phyloP scores from a whole-genome alignment of 306 rosid species.

The Ormosia semicastrata region DNA sequence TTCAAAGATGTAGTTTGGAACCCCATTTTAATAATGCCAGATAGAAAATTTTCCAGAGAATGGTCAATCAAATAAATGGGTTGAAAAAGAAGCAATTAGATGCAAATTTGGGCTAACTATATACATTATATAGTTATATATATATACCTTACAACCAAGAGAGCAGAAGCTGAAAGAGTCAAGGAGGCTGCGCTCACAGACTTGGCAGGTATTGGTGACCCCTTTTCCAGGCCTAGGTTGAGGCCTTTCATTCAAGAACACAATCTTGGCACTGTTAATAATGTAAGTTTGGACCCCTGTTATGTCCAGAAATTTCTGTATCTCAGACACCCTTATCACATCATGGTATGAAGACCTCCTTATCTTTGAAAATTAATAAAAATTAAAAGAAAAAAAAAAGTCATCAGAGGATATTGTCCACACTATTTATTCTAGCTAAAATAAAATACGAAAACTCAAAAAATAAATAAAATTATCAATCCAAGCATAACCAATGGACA shows the following conservation, averaged over 20 bases:
- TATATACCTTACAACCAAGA: conserved; percentile 68
- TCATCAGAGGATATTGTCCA: conserved; percentile 35
- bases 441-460: not conserved
- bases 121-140: not conserved
- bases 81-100: not conserved
- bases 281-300: conserved; percentile 67
- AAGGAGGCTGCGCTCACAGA: conserved; percentile 71
- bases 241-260: conserved; percentile 75
- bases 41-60: not conserved
- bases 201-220: conserved; percentile 66
- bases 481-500: conserved; percentile 17
- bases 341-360: conserved; percentile 83
- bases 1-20: not conserved
- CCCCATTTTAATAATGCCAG: not conserved
- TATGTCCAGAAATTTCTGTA: conserved; percentile 73
- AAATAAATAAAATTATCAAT: not conserved
- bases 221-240: conserved; percentile 77
- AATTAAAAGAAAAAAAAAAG: not conserved
- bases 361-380: conserved; percentile 42
- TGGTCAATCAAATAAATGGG: not conserved
- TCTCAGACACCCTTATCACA: conserved; percentile 77
- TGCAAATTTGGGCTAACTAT: not conserved
- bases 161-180: conserved; percentile 76
- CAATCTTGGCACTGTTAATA: conserved; percentile 73
- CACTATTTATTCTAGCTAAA: not conserved